These are phyloP conservation scores for Cutaneotrichosporon arboriforme DNA, from an alignment of 1,284 basidiomycete genomes.

Conservation along the genomic window DNA sequence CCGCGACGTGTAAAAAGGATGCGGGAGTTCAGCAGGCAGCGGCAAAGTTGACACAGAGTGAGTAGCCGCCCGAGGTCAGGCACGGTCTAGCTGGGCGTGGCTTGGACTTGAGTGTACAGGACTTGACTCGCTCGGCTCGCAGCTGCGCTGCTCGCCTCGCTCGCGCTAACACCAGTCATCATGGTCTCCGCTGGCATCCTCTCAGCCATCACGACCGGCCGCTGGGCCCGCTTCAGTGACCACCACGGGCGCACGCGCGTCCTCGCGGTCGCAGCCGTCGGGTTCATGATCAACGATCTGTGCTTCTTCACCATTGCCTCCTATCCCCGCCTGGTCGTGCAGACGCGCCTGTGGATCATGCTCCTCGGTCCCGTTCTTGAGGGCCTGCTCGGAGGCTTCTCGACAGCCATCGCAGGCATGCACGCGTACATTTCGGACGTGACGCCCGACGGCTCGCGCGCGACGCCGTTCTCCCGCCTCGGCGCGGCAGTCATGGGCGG, in stretches of 20 bases:
- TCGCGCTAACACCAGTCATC: slow-evolving; percentile 51
- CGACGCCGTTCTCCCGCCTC: slow-evolving; percentile 73
- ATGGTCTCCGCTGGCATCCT: slow-evolving; percentile 73
- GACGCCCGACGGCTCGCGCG: slow-evolving; percentile 74
- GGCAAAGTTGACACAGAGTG: slow-evolving; percentile 62
- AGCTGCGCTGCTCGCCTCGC: neutral
- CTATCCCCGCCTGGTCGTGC: slow-evolving; percentile 60
- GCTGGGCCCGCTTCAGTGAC: slow-evolving; percentile 81
- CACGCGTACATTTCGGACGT: slow-evolving; percentile 78
- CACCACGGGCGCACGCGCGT: slow-evolving; percentile 69
- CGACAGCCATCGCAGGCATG: slow-evolving; percentile 68
- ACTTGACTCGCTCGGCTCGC: neutral
- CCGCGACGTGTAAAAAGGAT: slow-evolving; percentile 58
- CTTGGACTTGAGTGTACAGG: too few relatives aligned
- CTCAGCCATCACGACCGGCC: slow-evolving; percentile 75
- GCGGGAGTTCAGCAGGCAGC: slow-evolving; percentile 66
- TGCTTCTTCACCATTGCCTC: slow-evolving; percentile 72
- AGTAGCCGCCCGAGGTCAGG: slow-evolving; percentile 28
- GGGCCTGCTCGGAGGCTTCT: slow-evolving; percentile 79
- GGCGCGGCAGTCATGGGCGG: slow-evolving; percentile 55
- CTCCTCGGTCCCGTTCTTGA: slow-evolving; percentile 74
- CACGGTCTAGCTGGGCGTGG: neutral
- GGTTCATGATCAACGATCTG: slow-evolving; percentile 69
- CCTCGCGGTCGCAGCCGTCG: slow-evolving; percentile 63
- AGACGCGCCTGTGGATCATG: slow-evolving; percentile 60